Percentiles rank a stretch among this genome's conserved stretches.
These are phyloP conservation scores for Diversispora epigaea DNA, from an alignment of 192 early-diverging fungal genomes.

Conservation along the genomic window DNA sequence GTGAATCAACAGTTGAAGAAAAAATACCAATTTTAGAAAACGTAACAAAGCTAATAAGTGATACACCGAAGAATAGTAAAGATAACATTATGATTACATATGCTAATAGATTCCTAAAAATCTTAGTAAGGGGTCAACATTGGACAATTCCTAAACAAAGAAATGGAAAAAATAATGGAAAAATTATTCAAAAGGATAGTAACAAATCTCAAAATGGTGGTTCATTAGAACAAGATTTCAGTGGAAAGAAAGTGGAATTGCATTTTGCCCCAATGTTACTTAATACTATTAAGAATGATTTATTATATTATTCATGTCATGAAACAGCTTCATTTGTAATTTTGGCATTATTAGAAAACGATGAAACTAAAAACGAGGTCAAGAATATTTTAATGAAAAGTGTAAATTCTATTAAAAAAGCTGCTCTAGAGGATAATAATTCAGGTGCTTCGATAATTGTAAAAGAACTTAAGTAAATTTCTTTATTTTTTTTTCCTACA, in stretches of 20 bases:
- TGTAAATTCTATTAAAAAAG: not conserved
- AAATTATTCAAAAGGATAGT: not conserved
- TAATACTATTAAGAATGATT: slow-evolving; percentile 36
- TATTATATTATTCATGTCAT: slow-evolving; percentile 36
- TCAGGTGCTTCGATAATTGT: slow-evolving; percentile 4
- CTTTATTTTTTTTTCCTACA: too few species aligned
- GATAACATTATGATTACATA: slow-evolving; percentile 49
- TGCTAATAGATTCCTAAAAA: slow-evolving; percentile 54
- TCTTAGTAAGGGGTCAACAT: slow-evolving; percentile 42
- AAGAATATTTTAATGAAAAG: not conserved
- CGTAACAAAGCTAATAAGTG: slow-evolving; percentile 39
- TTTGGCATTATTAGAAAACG: slow-evolving; percentile 44
- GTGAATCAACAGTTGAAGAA: slow-evolving; percentile 45
- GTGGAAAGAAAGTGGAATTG: slow-evolving; percentile 36
- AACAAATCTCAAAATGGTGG: too few species aligned
- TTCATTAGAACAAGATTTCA: slow-evolving; percentile 36
- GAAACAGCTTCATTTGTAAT: slow-evolving; percentile 40
- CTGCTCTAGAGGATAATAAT: not conserved
- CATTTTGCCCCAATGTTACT: slow-evolving; percentile 40
- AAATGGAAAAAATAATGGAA: not conserved
- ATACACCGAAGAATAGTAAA: slow-evolving; percentile 35
- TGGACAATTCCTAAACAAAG: not conserved
- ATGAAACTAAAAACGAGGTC: slow-evolving; percentile 39
- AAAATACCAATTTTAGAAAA: slow-evolving; percentile 45
- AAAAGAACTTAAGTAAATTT: not conserved